These are phyloP conservation scores for Lipomyces orientalis DNA, from an alignment of 805 yeast genomes.

Conservation along the genomic window DNA sequence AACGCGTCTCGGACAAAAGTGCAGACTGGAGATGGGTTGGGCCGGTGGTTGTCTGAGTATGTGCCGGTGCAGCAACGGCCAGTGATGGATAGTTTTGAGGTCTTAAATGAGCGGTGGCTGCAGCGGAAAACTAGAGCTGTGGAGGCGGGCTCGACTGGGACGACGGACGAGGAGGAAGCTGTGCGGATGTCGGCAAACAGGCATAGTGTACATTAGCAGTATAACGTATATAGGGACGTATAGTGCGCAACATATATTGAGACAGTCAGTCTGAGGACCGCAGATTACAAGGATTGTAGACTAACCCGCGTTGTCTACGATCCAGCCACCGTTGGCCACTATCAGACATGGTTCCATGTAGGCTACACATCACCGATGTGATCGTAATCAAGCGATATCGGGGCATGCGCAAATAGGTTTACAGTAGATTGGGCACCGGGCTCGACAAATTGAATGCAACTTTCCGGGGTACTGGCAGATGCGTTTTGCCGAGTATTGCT, in stretches of 20 bases:
- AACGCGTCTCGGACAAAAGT: slow-evolving; percentile 39
- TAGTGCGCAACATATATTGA: not conserved
- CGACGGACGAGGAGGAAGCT: not conserved
- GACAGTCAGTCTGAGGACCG: no score
- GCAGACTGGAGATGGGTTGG: slow-evolving; percentile 80
- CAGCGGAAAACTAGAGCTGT: slow-evolving; percentile 10
- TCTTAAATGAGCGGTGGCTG: slow-evolving; percentile 63
- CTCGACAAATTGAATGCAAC: no score
- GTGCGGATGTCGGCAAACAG: not conserved
- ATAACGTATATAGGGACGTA: not conserved
- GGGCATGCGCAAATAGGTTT: no score
- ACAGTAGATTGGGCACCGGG: no score
- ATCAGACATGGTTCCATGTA: no score
- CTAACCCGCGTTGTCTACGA: no score
- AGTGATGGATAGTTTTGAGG: slow-evolving; percentile 67
- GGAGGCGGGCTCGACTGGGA: not conserved
- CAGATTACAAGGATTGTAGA: no score
- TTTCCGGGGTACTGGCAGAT: no score
- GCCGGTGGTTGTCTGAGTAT: slow-evolving; percentile 63
- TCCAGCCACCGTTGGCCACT: no score
- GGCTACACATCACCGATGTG: no score
- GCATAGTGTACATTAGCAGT: not conserved
- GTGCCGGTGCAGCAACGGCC: slow-evolving; percentile 63
- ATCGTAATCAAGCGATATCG: no score
- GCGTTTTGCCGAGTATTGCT: no score